A percentile compares a stretch with the other conserved stretches of the same genome.
These are phyloP conservation scores for Porogramme epimiltina DNA, from an alignment of 1,284 basidiomycete genomes.

Conservation along the genomic window DNA sequence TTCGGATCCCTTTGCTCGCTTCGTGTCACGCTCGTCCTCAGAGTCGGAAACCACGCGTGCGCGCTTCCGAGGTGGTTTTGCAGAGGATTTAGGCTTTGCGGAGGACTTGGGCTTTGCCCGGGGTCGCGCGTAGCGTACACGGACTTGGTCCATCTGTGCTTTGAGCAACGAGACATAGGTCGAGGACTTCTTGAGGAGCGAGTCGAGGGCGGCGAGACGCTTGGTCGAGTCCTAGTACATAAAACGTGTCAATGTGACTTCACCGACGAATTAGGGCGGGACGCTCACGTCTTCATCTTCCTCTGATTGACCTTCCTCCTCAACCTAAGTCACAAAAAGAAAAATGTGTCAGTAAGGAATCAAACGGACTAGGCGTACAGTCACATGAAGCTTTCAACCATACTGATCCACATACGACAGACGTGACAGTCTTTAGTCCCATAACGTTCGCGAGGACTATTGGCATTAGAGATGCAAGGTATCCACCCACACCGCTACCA, in stretches of 20 bases:
- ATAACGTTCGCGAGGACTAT: too few relatives aligned
- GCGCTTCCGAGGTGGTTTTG: conserved; percentile 20
- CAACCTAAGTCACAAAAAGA: too few relatives aligned
- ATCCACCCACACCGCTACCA: too few relatives aligned
- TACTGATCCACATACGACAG: too few relatives aligned
- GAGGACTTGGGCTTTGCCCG: not conserved
- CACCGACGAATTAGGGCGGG: too few relatives aligned
- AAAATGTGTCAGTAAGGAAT: too few relatives aligned
- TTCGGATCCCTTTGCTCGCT: conserved; percentile 32
- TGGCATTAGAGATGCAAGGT: too few relatives aligned
- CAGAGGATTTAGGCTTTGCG: conserved; percentile 2
- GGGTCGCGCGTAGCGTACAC: conserved; percentile 18
- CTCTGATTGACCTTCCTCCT: not conserved
- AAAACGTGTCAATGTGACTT: not conserved
- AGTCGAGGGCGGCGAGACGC: conserved; percentile 45
- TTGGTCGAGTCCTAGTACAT: conserved; percentile 9
- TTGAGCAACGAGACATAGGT: conserved; percentile 63
- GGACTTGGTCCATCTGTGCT: conserved; percentile 59
- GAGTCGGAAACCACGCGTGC: conserved; percentile 19
- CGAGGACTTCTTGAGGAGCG: conserved; percentile 64
- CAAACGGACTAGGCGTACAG: too few relatives aligned
- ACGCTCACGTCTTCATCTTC: not conserved
- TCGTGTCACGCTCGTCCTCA: conserved; percentile 22
- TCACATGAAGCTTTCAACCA: too few relatives aligned
- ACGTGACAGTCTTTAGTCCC: too few relatives aligned